phyloP scores from a whole-genome alignment of 345 rosid species.

The Clarkia xantiana region DNA sequence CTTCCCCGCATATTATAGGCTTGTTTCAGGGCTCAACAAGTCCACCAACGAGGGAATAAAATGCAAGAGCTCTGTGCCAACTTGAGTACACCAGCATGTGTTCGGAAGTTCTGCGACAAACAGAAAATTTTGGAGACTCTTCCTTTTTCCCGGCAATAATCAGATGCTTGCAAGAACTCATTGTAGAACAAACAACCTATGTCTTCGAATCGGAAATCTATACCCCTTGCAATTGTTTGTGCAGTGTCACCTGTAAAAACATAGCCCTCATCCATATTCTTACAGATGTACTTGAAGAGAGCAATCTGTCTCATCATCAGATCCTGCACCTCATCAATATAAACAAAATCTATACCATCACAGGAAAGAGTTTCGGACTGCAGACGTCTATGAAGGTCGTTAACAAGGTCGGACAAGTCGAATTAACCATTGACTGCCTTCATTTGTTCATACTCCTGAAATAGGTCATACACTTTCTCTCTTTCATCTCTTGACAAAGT shows the following conservation, averaged over 20 bases:
- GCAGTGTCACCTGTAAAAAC: slow-evolving; percentile 41
- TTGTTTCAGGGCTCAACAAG: slow-evolving; percentile 22
- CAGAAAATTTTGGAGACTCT: slow-evolving; percentile 19
- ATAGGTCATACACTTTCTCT: slow-evolving; percentile 23
- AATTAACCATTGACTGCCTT: slow-evolving; percentile 27
- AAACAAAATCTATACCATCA: slow-evolving; percentile 31
- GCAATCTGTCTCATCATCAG: slow-evolving; percentile 41
- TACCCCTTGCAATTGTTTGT: slow-evolving; percentile 32
- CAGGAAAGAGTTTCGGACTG: slow-evolving; percentile 12
- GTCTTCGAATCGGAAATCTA: slow-evolving; percentile 42
- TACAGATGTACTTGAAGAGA: slow-evolving; percentile 27
- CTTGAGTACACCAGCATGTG: slow-evolving; percentile 34
- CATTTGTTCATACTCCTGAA: slow-evolving; percentile 32
- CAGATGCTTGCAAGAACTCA: slow-evolving; percentile 22
- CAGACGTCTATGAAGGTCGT: slow-evolving; percentile 34
- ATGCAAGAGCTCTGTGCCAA: slow-evolving; percentile 35
- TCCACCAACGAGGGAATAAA: slow-evolving; percentile 28
- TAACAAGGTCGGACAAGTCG: slow-evolving; percentile 47
- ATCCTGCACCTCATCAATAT: slow-evolving; percentile 56
- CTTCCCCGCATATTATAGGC: slow-evolving; percentile 32
- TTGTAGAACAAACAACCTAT: slow-evolving; percentile 28
- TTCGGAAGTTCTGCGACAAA: slow-evolving; percentile 39
- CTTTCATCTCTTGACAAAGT: slow-evolving; percentile 17
- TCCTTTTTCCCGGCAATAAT: slow-evolving; percentile 6
- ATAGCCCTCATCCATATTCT: slow-evolving; percentile 33